Evolutionary conservation across 441 rosid genomes (phyloP).

Genomic region (Erodium moschatum): DNA sequence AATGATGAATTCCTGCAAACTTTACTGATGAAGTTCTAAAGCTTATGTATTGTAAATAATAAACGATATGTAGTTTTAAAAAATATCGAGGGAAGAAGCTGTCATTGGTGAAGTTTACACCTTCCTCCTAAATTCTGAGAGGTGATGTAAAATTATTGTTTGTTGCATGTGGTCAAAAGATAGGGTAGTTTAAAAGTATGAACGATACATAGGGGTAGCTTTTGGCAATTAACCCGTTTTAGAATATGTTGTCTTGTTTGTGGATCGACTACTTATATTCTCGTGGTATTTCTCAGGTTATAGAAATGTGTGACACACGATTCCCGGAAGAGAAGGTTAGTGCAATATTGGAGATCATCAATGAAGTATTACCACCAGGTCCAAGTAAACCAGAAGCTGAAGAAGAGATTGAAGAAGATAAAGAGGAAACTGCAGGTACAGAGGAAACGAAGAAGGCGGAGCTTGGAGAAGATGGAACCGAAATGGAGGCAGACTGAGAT

Average conservation of each 20-base stretch:
- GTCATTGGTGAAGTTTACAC: no score
- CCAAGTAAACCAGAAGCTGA: constrained; percentile 15
- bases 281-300: constrained; percentile 27
- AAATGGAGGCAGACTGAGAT: constrained; percentile 16
- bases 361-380: constrained; percentile 24
- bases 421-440: constrained; percentile 11
- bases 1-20: neutral
- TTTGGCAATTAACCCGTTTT: neutral
- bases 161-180: no score
- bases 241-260: neutral
- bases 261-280: neutral
- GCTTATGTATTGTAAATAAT: no score
- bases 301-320: constrained; percentile 33
- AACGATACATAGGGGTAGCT: no score
- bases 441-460: neutral
- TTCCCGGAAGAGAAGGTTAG: constrained; percentile 25
- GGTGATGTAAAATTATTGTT: neutral
- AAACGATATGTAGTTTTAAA: neutral
- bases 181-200: no score
- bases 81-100: neutral
- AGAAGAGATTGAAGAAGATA: constrained; percentile 11
- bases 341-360: constrained; percentile 29
- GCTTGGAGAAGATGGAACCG: no score
- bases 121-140: neutral
- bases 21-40: no score